Conservation (phyloP, 352 stramenopile genomes). For the Globisporangium rhizosaccharum region DNA sequence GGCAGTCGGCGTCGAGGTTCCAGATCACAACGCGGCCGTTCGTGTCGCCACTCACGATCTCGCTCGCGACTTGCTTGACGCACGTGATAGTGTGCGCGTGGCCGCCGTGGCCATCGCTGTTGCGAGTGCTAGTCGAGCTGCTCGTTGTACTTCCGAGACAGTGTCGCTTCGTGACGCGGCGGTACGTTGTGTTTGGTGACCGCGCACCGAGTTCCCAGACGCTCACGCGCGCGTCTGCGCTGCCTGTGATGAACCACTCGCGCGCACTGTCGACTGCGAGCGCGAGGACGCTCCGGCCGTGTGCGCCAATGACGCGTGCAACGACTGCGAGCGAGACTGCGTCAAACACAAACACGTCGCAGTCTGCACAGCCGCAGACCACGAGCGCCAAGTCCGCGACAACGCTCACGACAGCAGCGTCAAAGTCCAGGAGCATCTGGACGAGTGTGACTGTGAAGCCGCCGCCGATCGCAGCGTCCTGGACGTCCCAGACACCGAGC, state of each 20-base stretch:
- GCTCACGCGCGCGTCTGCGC: constrained; percentile 58
- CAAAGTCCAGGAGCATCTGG: constrained; percentile 60
- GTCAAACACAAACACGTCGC: constrained; percentile 70
- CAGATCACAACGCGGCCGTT: constrained; percentile 57
- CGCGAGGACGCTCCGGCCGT: constrained; percentile 42
- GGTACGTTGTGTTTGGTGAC: constrained; percentile 19
- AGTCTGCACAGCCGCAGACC: constrained; percentile 58
- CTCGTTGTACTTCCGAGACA: constrained; percentile 16
- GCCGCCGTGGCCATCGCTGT: constrained; percentile 42
- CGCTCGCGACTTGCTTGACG: constrained; percentile 50
- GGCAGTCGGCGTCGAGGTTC: constrained; percentile 48
- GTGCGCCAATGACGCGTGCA: constrained; percentile 42
- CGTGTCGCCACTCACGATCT: constrained; percentile 72
- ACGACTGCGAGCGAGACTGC: constrained; percentile 32
- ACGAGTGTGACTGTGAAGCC: constrained; percentile 40
- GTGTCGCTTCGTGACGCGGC: constrained; percentile 26
- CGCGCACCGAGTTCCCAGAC: constrained; percentile 44
- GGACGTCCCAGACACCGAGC: constrained; percentile 62
- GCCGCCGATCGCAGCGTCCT: constrained; percentile 44
- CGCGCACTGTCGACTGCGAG: constrained; percentile 45
- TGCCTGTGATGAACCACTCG: constrained; percentile 40
- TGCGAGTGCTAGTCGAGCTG: constrained; percentile 7
- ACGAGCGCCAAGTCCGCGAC: constrained; percentile 47
- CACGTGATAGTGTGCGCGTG: constrained; percentile 54
- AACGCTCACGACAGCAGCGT: constrained; percentile 66